A percentile compares a stretch with the other conserved stretches of the same genome.
phyloP scores from a whole-genome alignment of 2,329 filamentous ascomycete species.

The Sporothrix variecibatus region DNA sequence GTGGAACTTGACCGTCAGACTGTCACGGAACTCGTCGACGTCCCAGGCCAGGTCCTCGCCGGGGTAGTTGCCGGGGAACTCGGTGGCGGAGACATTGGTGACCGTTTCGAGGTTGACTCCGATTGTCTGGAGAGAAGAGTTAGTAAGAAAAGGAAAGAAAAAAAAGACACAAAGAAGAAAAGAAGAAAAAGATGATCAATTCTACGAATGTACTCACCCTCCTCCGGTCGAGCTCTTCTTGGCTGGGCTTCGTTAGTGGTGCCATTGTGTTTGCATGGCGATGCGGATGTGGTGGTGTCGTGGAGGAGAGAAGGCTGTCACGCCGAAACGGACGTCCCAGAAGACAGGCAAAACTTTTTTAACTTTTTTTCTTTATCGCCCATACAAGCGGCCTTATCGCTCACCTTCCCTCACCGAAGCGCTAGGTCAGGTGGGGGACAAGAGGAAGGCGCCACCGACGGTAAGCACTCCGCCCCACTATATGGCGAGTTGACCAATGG shows the following conservation, averaged over 20 bases:
- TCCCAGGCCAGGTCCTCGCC: conserved; percentile 70
- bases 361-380: conserved; percentile 19
- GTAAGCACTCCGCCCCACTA: neutral
- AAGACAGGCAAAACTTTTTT: conserved; percentile 20
- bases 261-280: conserved; percentile 43
- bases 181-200: neutral
- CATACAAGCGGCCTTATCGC: neutral
- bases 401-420: neutral
- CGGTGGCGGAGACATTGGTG: conserved; percentile 82
- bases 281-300: conserved; percentile 3
- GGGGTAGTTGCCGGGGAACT: conserved; percentile 88
- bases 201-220: conserved; percentile 49
- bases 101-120: conserved; percentile 88
- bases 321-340: neutral
- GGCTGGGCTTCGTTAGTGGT: conserved; percentile 45
- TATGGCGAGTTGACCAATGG: conserved; percentile 23
- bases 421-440: conserved; percentile 4
- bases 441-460: neutral
- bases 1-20: conserved; percentile 71
- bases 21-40: conserved; percentile 46
- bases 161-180: neutral
- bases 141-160: neutral
- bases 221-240: conserved; percentile 62
- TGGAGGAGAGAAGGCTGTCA: neutral
- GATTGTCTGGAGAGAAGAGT: conserved; percentile 62